These are phyloP conservation scores for Piromyces finnis DNA, from an alignment of 192 early-diverging fungal species.

Conservation along the genomic window DNA sequence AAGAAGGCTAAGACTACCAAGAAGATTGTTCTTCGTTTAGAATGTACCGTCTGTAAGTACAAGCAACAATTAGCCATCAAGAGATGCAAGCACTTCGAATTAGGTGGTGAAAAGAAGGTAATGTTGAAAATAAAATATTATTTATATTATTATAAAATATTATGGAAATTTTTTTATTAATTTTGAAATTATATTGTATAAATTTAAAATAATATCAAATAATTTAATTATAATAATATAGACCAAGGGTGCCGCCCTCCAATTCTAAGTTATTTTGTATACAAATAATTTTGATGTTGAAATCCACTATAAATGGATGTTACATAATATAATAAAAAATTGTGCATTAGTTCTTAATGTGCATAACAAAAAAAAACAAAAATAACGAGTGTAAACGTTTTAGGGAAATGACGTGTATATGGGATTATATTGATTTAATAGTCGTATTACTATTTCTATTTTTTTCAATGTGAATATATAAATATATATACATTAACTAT, in stretches of 20 bases:
- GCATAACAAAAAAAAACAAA: background rate
- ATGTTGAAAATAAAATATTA: constrained; percentile 5
- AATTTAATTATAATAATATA: background rate
- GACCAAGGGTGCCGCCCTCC: constrained; percentile 66
- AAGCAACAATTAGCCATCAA: constrained; percentile 94
- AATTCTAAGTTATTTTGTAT: constrained; percentile 41
- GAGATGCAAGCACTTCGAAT: constrained; percentile 99
- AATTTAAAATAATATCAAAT: no score
- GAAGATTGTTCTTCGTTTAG: constrained; percentile 96
- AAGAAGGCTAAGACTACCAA: constrained; percentile 99
- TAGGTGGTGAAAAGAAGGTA: constrained; percentile 98
- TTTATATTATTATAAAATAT: background rate
- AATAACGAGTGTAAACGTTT: background rate
- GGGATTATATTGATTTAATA: no score
- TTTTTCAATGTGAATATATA: no score
- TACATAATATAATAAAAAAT: background rate
- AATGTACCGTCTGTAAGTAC: constrained; percentile 97
- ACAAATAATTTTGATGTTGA: background rate
- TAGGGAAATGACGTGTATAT: background rate
- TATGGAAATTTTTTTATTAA: no score
- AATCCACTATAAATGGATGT: background rate
- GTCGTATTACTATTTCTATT: no score
- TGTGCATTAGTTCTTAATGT: background rate
- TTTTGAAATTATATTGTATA: no score
- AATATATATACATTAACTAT: background rate